A percentile compares a stretch with the other conserved stretches of the same genome.
These are phyloP conservation scores for Umbellularia californica DNA, from an alignment of 164 flowering plant genomes.

Conservation along the genomic window DNA sequence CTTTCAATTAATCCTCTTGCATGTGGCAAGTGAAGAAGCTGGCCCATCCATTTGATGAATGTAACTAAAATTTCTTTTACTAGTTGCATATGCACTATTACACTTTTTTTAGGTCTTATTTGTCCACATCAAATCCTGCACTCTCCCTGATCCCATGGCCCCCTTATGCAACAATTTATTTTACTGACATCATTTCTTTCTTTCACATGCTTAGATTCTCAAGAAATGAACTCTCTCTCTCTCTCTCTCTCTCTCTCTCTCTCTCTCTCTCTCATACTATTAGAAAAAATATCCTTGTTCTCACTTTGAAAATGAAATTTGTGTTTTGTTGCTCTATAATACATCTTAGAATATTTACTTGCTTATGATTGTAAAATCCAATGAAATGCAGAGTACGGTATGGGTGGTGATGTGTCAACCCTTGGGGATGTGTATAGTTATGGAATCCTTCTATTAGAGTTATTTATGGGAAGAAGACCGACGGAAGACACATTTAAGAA, in stretches of 20 bases:
- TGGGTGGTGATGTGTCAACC: not conserved
- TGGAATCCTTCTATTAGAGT: not conserved
- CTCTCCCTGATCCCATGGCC: not conserved
- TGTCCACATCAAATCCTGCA: not conserved
- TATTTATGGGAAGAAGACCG: not conserved
- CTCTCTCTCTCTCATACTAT: not conserved
- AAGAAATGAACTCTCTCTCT: not conserved
- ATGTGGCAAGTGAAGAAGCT: too few relatives aligned
- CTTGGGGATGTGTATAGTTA: slow-evolving; percentile 2
- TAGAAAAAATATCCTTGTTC: not conserved
- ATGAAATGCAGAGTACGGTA: not conserved
- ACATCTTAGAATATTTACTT: not conserved
- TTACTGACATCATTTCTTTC: not conserved
- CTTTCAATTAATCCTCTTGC: too few relatives aligned
- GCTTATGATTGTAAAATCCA: not conserved
- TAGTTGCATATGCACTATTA: too few relatives aligned
- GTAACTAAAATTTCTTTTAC: too few relatives aligned
- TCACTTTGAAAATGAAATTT: not conserved
- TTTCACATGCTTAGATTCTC: not conserved
- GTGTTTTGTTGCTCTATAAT: not conserved
- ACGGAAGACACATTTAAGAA: not conserved
- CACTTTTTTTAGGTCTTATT: too few relatives aligned
- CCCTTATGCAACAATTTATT: not conserved
- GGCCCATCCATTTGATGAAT: too few relatives aligned
- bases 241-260: too few relatives aligned